phyloP scores from a whole-genome alignment of 140 eudicot genomes.

The Flaveria floridana region DNA sequence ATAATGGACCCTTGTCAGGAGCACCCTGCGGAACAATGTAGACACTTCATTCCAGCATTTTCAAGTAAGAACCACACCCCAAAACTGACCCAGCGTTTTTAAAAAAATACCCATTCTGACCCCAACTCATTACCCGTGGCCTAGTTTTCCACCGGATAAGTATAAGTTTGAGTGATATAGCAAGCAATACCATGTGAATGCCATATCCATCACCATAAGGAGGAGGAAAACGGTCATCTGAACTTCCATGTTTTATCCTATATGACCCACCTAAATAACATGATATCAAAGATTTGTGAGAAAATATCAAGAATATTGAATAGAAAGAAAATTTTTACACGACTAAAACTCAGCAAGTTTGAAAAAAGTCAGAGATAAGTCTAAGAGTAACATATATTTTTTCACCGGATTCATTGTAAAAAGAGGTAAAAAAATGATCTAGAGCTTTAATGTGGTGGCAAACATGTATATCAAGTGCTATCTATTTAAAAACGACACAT shows the following conservation, averaged over 20 bases:
- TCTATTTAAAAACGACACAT: too few relatives aligned
- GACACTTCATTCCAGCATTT: constrained; percentile 1
- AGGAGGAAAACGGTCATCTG: constrained; percentile 49
- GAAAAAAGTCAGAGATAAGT: background rate
- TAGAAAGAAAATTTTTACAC: background rate
- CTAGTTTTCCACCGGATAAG: background rate
- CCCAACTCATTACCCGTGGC: background rate
- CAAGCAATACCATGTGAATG: constrained; percentile 50
- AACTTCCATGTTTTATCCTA: constrained; percentile 49
- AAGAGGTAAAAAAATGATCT: background rate
- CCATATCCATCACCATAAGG: constrained; percentile 65
- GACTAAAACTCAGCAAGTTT: constrained; percentile 10
- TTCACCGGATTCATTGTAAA: background rate
- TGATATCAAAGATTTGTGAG: constrained; percentile 20
- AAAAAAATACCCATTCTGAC: background rate
- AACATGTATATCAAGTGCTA: background rate
- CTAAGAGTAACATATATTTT: constrained; percentile 2
- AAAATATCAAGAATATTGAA: constrained; percentile 7
- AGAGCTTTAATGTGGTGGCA: constrained; percentile 7
- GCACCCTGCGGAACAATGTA: constrained; percentile 52
- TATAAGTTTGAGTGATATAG: constrained; percentile 15
- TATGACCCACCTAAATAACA: constrained; percentile 64
- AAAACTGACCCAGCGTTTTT: too few relatives aligned
- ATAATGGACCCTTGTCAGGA: constrained; percentile 63
- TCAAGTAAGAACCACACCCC: constrained; percentile 2